A percentile compares a stretch with the other conserved stretches of the same genome.
phyloP scores from a whole-genome alignment of 2,329 filamentous ascomycete genomes.

The Whalleya microplaca region DNA sequence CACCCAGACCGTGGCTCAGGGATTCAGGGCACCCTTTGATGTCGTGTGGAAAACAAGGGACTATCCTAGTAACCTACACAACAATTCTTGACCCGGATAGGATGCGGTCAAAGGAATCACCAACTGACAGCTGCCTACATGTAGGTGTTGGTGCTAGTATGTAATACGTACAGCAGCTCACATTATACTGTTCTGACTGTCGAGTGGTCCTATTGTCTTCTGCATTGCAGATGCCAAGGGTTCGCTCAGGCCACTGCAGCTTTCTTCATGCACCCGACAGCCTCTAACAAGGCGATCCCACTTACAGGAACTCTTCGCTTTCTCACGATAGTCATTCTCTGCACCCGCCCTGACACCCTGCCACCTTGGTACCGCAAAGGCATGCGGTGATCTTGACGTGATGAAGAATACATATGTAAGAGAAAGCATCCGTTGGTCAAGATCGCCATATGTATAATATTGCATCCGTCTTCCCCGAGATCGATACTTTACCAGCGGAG shows the following conservation, averaged over 20 bases:
- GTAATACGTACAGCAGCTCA: too few species aligned
- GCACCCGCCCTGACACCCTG: too few species aligned
- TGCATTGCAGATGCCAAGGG: conserved; percentile 26
- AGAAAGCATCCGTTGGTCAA: not conserved
- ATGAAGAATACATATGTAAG: not conserved
- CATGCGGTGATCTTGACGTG: not conserved
- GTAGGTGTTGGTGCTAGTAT: not conserved
- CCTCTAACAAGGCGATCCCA: not conserved
- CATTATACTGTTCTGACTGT: not conserved
- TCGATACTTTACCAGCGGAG: not conserved
- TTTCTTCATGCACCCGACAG: not conserved
- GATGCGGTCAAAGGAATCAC: not conserved
- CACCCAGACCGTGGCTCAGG: not conserved
- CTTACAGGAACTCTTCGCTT: not conserved
- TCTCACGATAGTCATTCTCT: not conserved
- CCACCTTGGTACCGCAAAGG: too few species aligned
- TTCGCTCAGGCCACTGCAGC: conserved; percentile 21
- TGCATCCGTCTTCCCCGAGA: not conserved
- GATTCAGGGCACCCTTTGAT: not conserved
- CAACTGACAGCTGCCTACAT: not conserved
- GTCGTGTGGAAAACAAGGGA: too few species aligned
- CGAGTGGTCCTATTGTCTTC: conserved; percentile 14
- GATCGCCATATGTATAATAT: not conserved
- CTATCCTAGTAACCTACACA: not conserved
- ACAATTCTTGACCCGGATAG: not conserved